Base-by-base conservation (phyloP, 768 basidiomycete species). In the Jaapia argillacea region DNA sequence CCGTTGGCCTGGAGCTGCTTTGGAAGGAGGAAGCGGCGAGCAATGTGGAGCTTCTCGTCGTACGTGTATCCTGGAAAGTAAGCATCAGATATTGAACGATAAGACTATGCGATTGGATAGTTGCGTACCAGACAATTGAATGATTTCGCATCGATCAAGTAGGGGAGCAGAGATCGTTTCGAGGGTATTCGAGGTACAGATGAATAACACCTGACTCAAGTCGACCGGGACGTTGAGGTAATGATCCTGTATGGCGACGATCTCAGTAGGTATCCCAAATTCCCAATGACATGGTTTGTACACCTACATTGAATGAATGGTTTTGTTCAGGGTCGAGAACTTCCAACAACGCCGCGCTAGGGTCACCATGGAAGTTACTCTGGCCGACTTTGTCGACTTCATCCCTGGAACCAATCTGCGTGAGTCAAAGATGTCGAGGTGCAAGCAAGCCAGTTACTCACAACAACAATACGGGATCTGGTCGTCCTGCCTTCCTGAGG, bases 261-360 rank as follows among this genome's bases (percentile, higher is more conserved):
- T 33, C 10, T 33, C 28, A 33, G 28, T 16, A 33, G 28, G 28
- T 33, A 16, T 33, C 28, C 28, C n/a, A n/a, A n/a, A n/a, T n/a
- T n/a, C 28, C 10, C 28, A 33, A 33, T 16, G 10, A 33, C 28
- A 33, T 16, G 16, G 10, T 33, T 13, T 10, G 20, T 16, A 12
- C 36, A 59, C 74, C 48, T 41, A 80, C 85, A 56, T 83, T 85
- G 56, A 88, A 88, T 0, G 77, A 71, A 55, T 85, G 75, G 48
- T 92, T 93, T 60, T 94, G 90, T 58, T 96, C 93, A 0, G 93
- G 93, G 57, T 96, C 93, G 42, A 97, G 70, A 0, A 93, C 90
- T 54, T 97, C 92, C 3, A 97, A 64, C 47, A 97, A 61, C 0
- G 92, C 92, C 28, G 93, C 93, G 2, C 77, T 79, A 12, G 92